Base-by-base conservation (phyloP, 371 early-diverging fungal species). In the Gilbertella persicaria region DNA sequence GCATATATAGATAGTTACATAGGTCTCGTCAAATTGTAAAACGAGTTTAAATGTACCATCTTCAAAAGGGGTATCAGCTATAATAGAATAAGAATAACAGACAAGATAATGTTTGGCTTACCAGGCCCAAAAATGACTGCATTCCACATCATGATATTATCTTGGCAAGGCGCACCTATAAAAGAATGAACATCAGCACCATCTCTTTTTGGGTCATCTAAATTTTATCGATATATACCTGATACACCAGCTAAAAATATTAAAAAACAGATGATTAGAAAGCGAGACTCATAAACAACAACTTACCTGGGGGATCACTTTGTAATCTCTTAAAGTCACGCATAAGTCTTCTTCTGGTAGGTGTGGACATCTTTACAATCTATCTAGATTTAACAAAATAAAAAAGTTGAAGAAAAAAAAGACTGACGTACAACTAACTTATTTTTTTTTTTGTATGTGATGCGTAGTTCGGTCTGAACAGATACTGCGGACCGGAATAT, bases 71-170 rank as follows among this genome's bases (percentile, higher is more conserved):
- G 99, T 99, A 52, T 98, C 98, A 60, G 77, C 95, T 88, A 53
- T 13, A 23, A 28, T 13, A 25, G 13, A 14, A 9, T 41, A 24
- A 9, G 13, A 29, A 26, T 8, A 29, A 20, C 4, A 29, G 10
- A 20, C 12, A 21, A 5, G 16, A 25, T 16, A 35, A 12, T 14
- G 19, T n/a, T 28, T 25, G 3, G 25, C 58, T 69, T 83, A 88
- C 87, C 83, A 42, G 97, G 98, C 8, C 96, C 99, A 79, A 98
- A 95, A 68, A 99, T 99, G 33, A 99, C 94, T 4, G 99, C 99
- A 68, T 97, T 94, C 95, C 96, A 96, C 50, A 88, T 67, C 88
- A 95, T 88, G 58, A 93, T 94, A 70, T 95, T 97, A 78, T 96
- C 97, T 1, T 93, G 83, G 69, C 92, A 91, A 7, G 99, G 99